A percentile compares a stretch with the other conserved stretches of the same genome.
Evolutionary conservation across 2,329 filamentous ascomycete species (phyloP).

Genomic region (Madurella fahalii): DNA sequence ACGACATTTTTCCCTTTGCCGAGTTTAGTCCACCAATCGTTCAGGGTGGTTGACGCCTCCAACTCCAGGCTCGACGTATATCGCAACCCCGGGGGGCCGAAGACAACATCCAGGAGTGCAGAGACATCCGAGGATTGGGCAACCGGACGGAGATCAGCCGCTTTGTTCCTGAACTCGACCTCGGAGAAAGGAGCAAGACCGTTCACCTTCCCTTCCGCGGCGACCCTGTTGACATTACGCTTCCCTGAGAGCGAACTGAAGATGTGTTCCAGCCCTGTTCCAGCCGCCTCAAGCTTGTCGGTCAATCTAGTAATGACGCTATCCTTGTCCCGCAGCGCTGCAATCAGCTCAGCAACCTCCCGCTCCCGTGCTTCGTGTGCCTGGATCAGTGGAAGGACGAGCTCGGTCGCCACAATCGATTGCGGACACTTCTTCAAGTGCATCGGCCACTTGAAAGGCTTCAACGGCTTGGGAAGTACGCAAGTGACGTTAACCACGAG

Average conservation of each 20-base stretch:
- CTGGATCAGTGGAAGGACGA: slow-evolving; percentile 51
- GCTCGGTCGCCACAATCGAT: slow-evolving; percentile 42
- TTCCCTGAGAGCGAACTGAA: slow-evolving; percentile 49
- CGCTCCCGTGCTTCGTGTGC: slow-evolving; percentile 38
- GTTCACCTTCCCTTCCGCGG: slow-evolving; percentile 46
- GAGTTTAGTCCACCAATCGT: slow-evolving; percentile 49
- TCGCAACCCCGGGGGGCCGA: slow-evolving; percentile 34
- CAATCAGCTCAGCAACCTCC: slow-evolving; percentile 42
- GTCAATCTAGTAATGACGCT: slow-evolving; percentile 45
- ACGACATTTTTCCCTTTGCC: slow-evolving; percentile 27
- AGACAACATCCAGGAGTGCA: slow-evolving; percentile 40
- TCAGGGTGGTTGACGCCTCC: slow-evolving; percentile 34
- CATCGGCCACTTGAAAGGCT: slow-evolving; percentile 62
- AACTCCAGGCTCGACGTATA: slow-evolving; percentile 30
- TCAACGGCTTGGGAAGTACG: slow-evolving; percentile 58
- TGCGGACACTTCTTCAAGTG: slow-evolving; percentile 46
- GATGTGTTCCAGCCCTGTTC: slow-evolving; percentile 49
- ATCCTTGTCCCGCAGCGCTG: slow-evolving; percentile 48
- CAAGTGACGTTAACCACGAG: slow-evolving; percentile 55
- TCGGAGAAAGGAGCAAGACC: slow-evolving; percentile 49
- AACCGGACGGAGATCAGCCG: slow-evolving; percentile 14
- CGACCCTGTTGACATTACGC: slow-evolving; percentile 41
- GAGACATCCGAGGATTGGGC: slow-evolving; percentile 31
- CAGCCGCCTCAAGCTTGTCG: slow-evolving; percentile 52
- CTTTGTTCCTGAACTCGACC: slow-evolving; percentile 35